A percentile compares a stretch with the other conserved stretches of the same genome.
Evolutionary conservation across 805 yeast species (phyloP).

Genomic region (Yamadazyma philogaea): DNA sequence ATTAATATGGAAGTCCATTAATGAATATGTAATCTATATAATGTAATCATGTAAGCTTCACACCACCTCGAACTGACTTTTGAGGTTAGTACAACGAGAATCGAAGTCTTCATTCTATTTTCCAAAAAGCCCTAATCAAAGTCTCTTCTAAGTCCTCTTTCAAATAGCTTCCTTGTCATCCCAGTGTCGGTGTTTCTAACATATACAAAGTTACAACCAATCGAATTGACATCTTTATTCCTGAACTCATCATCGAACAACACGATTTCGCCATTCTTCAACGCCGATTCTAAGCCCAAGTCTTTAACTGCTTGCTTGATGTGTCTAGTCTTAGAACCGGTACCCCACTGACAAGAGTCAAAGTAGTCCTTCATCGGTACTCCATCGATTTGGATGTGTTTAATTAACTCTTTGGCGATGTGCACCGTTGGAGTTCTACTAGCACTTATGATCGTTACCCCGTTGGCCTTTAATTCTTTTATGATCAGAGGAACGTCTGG

Average conservation of each 20-base stretch:
- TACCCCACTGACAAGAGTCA: slow-evolving; percentile 67
- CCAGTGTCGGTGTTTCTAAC: slow-evolving; percentile 57
- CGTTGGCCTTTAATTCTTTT: slow-evolving; percentile 44
- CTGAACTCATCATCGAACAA: slow-evolving; percentile 79
- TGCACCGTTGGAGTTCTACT: slow-evolving; percentile 77
- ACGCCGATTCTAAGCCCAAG: slow-evolving; percentile 46
- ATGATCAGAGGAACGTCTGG: slow-evolving; percentile 67
- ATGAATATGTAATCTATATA: neutral
- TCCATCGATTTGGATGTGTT: slow-evolving; percentile 50
- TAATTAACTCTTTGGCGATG: slow-evolving; percentile 65
- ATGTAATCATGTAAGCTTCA: neutral
- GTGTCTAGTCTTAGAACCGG: slow-evolving; percentile 57
- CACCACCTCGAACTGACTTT: neutral
- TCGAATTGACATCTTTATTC: slow-evolving; percentile 67
- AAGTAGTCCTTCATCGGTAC: slow-evolving; percentile 50
- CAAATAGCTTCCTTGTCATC: slow-evolving; percentile 53
- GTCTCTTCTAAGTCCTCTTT: slow-evolving; percentile 40
- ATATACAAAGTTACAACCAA: slow-evolving; percentile 69
- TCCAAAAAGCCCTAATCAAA: slow-evolving; percentile 16
- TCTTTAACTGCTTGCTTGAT: slow-evolving; percentile 48
- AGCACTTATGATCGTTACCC: slow-evolving; percentile 62
- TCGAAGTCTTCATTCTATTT: neutral
- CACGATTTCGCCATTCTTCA: slow-evolving; percentile 39
- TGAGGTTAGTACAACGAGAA: too few species aligned
- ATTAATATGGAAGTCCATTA: neutral